Conservation (phyloP, 2,329 filamentous ascomycete species). For the Colletotrichum sp. region DNA sequence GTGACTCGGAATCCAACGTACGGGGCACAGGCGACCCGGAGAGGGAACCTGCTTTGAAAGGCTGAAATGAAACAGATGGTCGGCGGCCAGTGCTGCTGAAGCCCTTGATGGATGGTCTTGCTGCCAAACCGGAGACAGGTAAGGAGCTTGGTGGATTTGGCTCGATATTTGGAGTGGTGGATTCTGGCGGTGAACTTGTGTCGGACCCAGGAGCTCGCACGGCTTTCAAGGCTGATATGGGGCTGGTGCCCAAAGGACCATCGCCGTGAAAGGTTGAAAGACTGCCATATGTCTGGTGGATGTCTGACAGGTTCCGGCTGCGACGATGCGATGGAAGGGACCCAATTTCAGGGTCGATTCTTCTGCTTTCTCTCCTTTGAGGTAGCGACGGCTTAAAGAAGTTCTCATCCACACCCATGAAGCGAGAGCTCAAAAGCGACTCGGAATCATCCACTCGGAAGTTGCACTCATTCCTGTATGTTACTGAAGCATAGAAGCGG, state of each 20-base stretch:
- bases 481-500: constrained; percentile 79
- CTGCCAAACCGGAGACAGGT: constrained; percentile 46
- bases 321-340: constrained; percentile 75
- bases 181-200: constrained; percentile 62
- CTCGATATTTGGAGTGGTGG: constrained; percentile 51
- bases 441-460: constrained; percentile 94
- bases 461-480: constrained; percentile 86
- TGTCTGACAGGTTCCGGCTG: constrained; percentile 55
- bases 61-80: constrained; percentile 88
- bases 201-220: constrained; percentile 67
- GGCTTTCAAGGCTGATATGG: constrained; percentile 81
- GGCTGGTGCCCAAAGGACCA: constrained; percentile 78
- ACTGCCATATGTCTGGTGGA: constrained; percentile 85
- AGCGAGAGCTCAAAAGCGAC: constrained; percentile 86
- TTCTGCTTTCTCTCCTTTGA: constrained; percentile 50
- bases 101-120: constrained; percentile 43
- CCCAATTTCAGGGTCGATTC: constrained; percentile 60
- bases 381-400: constrained; percentile 82
- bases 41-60: constrained; percentile 95
- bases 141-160: constrained; percentile 55
- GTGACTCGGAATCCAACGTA: constrained; percentile 52
- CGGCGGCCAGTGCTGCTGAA: constrained; percentile 66
- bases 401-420: constrained; percentile 89
- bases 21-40: constrained; percentile 79
- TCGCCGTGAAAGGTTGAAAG: constrained; percentile 89